These are phyloP conservation scores for Endocalyx cinctus DNA, from an alignment of 2,329 filamentous ascomycete genomes.

Conservation along the genomic window DNA sequence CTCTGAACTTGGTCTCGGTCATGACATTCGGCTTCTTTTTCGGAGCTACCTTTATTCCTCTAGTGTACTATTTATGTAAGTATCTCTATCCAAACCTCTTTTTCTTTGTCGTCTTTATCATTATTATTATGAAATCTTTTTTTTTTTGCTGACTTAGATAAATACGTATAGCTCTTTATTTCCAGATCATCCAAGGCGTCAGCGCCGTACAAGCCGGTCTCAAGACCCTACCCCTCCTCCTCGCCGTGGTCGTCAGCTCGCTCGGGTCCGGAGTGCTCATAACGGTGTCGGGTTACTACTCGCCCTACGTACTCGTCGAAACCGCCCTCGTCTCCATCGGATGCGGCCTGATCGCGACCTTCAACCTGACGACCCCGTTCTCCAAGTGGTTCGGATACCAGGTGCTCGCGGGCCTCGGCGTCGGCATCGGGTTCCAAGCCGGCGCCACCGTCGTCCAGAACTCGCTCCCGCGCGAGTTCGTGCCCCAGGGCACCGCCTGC, in stretches of 20 bases:
- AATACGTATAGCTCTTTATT: constrained; percentile 44
- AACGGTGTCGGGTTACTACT: constrained; percentile 38
- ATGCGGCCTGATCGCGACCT: constrained; percentile 50
- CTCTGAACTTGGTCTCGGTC: too few species aligned
- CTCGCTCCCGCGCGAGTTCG: constrained; percentile 40
- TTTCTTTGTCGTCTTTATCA: too few species aligned
- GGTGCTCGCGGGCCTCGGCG: constrained; percentile 49
- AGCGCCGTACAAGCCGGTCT: constrained; percentile 50
- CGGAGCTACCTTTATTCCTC: too few species aligned
- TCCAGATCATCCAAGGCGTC: constrained; percentile 49
- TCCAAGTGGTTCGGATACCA: constrained; percentile 56
- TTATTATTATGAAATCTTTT: too few species aligned
- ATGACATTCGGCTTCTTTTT: too few species aligned
- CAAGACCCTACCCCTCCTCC: constrained; percentile 49
- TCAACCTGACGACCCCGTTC: constrained; percentile 40
- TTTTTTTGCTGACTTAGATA: too few species aligned
- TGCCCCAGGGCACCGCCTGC: constrained; percentile 47
- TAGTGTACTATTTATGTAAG: too few species aligned
- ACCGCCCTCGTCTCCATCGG: constrained; percentile 39
- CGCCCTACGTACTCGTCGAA: constrained; percentile 35
- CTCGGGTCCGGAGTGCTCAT: constrained; percentile 35
- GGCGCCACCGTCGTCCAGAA: constrained; percentile 48
- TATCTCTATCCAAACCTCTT: too few species aligned
- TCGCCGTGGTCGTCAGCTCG: constrained; percentile 42
- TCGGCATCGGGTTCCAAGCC: constrained; percentile 45